These are phyloP conservation scores for Salix exigua DNA, from an alignment of 345 rosid species.

Conservation along the genomic window DNA sequence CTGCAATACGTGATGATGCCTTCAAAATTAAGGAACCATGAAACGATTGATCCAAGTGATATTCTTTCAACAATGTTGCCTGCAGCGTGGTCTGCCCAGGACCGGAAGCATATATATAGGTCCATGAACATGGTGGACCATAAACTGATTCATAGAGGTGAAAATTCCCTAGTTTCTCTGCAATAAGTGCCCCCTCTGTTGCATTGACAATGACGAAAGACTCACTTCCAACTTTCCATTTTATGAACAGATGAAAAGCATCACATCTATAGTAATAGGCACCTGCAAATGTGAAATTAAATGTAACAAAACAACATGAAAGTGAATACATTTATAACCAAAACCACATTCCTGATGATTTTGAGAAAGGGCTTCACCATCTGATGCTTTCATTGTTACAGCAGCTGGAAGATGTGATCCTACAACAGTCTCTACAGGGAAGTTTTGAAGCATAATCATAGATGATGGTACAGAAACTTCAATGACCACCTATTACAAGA, in stretches of 20 bases:
- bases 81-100: slow-evolving; percentile 73
- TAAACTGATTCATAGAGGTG: slow-evolving; percentile 28
- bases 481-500: slow-evolving; percentile 54
- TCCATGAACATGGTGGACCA: slow-evolving; percentile 78
- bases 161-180: slow-evolving; percentile 24
- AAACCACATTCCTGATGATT: slow-evolving; percentile 20
- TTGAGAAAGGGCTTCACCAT: slow-evolving; percentile 45
- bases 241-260: slow-evolving; percentile 63
- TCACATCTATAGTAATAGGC: slow-evolving; percentile 65
- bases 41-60: slow-evolving; percentile 44
- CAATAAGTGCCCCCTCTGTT: slow-evolving; percentile 38
- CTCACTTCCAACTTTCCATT: slow-evolving; percentile 75
- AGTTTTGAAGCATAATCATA: slow-evolving; percentile 71
- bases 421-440: slow-evolving; percentile 78
- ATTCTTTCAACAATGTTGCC: slow-evolving; percentile 68
- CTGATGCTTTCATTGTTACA: slow-evolving; percentile 69
- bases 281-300: slow-evolving; percentile 48
- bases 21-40: slow-evolving; percentile 53
- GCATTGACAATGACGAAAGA: slow-evolving; percentile 61
- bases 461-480: slow-evolving; percentile 79
- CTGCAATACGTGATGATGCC: slow-evolving; percentile 70
- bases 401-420: slow-evolving; percentile 79
- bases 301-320: slow-evolving; percentile 19
- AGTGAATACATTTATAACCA: slow-evolving; percentile 16
- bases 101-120: slow-evolving; percentile 56